Conservation (phyloP, 805 yeast species). For the Hanseniaspora singularis region DNA sequence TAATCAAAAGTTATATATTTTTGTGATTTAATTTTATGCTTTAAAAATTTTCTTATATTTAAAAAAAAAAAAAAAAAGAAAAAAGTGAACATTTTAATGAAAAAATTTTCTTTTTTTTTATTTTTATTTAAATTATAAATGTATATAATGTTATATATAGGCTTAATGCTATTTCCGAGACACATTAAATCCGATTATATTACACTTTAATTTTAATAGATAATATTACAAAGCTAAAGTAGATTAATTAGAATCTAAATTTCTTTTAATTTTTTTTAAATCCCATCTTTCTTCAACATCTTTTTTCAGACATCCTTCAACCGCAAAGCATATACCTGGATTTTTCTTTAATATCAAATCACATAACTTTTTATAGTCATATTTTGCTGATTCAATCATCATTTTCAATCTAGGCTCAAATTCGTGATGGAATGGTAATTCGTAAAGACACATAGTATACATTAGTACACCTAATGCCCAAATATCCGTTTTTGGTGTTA, state of each 20-base stretch:
- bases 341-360: conserved; percentile 8
- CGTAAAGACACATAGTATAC: conserved; percentile 61
- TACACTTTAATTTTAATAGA: no score
- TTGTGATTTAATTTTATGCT: no score
- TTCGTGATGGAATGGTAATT: conserved; percentile 72
- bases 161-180: no score
- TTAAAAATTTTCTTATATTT: no score
- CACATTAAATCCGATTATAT: no score
- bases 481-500: conserved; percentile 43
- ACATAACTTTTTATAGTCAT: conserved; percentile 32
- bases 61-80: no score
- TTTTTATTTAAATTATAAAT: no score
- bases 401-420: conserved; percentile 69
- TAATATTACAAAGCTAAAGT: no score
- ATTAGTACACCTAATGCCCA: conserved; percentile 84
- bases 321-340: conserved; percentile 27
- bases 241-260: background rate
- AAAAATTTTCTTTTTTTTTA: no score
- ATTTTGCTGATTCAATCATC: conserved; percentile 57
- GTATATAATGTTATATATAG: no score
- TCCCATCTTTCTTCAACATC: conserved; percentile 43
- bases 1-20: background rate
- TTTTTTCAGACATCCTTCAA: conserved; percentile 43
- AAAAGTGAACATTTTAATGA: no score
- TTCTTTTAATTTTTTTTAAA: conserved; percentile 30